Evolutionary conservation across 2,329 filamentous ascomycete genomes (phyloP).

Genomic region (Penicillium sp.): DNA sequence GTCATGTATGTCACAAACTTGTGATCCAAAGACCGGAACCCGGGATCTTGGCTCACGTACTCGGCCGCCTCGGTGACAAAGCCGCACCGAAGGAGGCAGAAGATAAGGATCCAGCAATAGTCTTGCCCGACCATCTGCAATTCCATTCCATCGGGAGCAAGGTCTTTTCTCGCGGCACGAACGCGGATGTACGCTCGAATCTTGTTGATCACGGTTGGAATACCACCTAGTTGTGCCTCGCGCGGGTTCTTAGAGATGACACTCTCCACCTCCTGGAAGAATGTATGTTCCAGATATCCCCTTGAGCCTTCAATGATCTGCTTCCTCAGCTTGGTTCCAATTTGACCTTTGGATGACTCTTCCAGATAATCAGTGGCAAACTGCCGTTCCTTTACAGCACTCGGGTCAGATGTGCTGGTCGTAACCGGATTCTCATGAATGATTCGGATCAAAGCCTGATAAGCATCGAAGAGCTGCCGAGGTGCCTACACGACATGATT

Average conservation of each 20-base stretch:
- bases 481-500: slow-evolving; percentile 53
- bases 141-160: slow-evolving; percentile 76
- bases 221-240: slow-evolving; percentile 84
- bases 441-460: slow-evolving; percentile 75
- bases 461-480: slow-evolving; percentile 75
- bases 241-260: slow-evolving; percentile 78
- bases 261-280: slow-evolving; percentile 72
- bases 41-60: slow-evolving; percentile 76
- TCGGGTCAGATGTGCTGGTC: slow-evolving; percentile 58
- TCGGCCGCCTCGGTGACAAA: slow-evolving; percentile 78
- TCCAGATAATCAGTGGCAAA: slow-evolving; percentile 77
- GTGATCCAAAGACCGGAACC: slow-evolving; percentile 86
- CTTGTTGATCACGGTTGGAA: slow-evolving; percentile 84
- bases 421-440: slow-evolving; percentile 67
- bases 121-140: slow-evolving; percentile 78
- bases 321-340: slow-evolving; percentile 68
- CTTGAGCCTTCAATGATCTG: slow-evolving; percentile 78
- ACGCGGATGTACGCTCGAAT: slow-evolving; percentile 89
- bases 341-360: slow-evolving; percentile 63
- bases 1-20: slow-evolving; percentile 86
- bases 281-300: slow-evolving; percentile 74
- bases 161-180: slow-evolving; percentile 73
- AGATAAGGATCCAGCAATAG: slow-evolving; percentile 90
- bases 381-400: slow-evolving; percentile 69
- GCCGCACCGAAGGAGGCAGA: slow-evolving; percentile 83